Evolutionary conservation across 2,329 filamentous ascomycete species (phyloP), one percentile per base, ranked within the genome.

Genomic region (Fusarium siculi): DNA sequence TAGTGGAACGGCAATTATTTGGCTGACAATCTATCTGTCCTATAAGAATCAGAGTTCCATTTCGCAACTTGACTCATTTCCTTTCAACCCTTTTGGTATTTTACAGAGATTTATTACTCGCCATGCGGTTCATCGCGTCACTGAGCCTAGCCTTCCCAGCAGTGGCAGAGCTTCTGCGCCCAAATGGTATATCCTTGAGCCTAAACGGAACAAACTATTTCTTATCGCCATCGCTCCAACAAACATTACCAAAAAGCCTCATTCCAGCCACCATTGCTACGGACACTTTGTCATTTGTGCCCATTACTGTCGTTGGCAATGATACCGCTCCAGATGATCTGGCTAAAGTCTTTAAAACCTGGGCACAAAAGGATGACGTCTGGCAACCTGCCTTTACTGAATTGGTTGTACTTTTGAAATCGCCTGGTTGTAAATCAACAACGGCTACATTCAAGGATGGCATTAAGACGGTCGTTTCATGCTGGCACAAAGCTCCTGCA

Each of bases 341-440:
- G 0, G 2, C 25, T 1, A 40, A 18, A 1, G 2, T 63, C 0
- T 63, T 63, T 2, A 2, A 5, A 9, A 11, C 23, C 15, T 63
- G 60, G 60, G 30, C 28, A 1, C 28, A 47, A 23, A 23, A 28
- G 9, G 60, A 63, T 3, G 60, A 60, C 2, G 60, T 63, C 5
- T 63, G 60, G 60, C 60, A 60, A 23, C 19, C 42, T 36, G 28
- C 15, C 1, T 63, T 63, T 1, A 14, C 30, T 1, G 21, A 63
- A 5, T 4, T 19, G 8, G 54, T 63, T 4, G 19, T 63, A 0
- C 12, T 63, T 2, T 14, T 18, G 5, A 63, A 36, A 9, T n/a
- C 54, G 0, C 11, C 15, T 5, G 0, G 9, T 19, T 63, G 60
- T 44, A 42, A 36, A 47, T 23, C 60, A 9, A 21, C 15, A 4